These are phyloP conservation scores for Irpex lacteus DNA, from an alignment of 1,284 basidiomycete genomes.

Conservation along the genomic window DNA sequence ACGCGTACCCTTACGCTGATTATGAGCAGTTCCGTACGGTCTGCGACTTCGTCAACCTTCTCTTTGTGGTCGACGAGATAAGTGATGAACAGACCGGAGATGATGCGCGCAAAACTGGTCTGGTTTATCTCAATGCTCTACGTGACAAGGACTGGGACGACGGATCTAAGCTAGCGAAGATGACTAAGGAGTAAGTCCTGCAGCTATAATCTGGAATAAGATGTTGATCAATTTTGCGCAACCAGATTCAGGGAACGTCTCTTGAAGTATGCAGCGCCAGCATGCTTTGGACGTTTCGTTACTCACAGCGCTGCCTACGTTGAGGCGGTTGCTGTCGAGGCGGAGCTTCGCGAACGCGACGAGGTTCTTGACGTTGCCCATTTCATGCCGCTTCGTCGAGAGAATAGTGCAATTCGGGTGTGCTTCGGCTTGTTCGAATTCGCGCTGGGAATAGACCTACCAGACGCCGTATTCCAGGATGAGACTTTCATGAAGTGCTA, in stretches of 20 bases:
- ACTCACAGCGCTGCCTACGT: constrained; percentile 33
- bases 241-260: constrained; percentile 52
- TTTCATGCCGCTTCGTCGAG: constrained; percentile 35
- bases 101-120: constrained; percentile 52
- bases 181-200: constrained; percentile 32
- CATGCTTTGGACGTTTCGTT: constrained; percentile 37
- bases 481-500: constrained; percentile 32
- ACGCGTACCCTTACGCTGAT: constrained; percentile 57
- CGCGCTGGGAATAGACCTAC: constrained; percentile 37
- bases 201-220: neutral
- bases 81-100: constrained; percentile 61
- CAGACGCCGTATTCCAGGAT: constrained; percentile 36
- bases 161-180: constrained; percentile 31
- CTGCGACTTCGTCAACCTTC: constrained; percentile 66
- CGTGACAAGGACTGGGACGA: constrained; percentile 33
- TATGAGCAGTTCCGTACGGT: constrained; percentile 59
- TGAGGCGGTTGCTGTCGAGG: constrained; percentile 35
- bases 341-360: constrained; percentile 31
- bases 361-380: constrained; percentile 30
- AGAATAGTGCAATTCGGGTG: constrained; percentile 38
- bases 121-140: constrained; percentile 41
- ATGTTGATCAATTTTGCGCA: neutral
- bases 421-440: constrained; percentile 40
- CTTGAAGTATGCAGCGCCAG: constrained; percentile 40
- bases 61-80: constrained; percentile 69